These are phyloP conservation scores for Ilyonectria destructans DNA, from an alignment of 2,329 filamentous ascomycete genomes.

Conservation along the genomic window DNA sequence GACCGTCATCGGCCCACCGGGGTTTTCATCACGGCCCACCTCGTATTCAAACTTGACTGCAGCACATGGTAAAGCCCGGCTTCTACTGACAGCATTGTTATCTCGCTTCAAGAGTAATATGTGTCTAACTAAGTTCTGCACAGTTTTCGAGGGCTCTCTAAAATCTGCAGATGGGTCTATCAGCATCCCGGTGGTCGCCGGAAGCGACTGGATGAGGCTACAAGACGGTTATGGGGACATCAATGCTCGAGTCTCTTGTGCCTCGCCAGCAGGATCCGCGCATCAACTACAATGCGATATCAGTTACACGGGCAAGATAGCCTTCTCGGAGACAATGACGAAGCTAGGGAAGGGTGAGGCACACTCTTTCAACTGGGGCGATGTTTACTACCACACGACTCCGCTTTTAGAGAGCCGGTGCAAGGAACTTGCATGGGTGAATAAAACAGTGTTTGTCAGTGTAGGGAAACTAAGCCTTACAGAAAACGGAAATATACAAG, in stretches of 20 bases:
- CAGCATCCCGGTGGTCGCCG: neutral
- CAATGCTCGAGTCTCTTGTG: conserved; percentile 1
- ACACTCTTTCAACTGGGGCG: neutral
- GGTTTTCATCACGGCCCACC: too few relatives aligned
- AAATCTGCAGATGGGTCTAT: neutral
- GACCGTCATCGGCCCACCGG: too few relatives aligned
- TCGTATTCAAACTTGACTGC: too few relatives aligned
- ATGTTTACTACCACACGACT: neutral
- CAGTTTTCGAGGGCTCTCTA: neutral
- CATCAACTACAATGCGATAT: neutral
- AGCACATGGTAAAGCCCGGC: too few relatives aligned
- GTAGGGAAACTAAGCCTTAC: too few relatives aligned
- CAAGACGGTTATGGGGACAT: neutral
- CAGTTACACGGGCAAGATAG: neutral
- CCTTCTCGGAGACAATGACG: neutral
- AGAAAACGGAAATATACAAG: too few relatives aligned
- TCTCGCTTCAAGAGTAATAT: too few relatives aligned
- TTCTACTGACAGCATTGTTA: too few relatives aligned
- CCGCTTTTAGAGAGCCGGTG: neutral
- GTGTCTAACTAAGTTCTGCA: too few relatives aligned
- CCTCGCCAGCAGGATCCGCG: neutral
- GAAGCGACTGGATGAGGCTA: conserved; percentile 3
- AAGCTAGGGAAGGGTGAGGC: neutral
- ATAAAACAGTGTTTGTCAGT: too few relatives aligned
- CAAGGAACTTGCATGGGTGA: neutral